Conservation (phyloP, 164 flowering plant species). For the Brasenia schreberi region DNA sequence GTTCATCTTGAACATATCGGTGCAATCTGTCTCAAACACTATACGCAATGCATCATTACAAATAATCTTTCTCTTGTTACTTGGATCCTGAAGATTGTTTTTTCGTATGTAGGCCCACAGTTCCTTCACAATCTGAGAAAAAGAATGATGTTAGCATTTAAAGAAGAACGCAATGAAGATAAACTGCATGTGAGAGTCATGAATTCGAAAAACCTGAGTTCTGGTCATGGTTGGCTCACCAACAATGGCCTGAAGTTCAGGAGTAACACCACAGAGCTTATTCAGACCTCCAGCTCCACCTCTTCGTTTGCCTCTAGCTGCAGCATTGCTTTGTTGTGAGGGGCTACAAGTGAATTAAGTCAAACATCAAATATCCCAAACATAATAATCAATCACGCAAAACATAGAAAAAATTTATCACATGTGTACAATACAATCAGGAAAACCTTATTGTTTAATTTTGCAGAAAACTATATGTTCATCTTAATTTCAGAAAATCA, state of each 20-base stretch:
- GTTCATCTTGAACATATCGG: conserved; percentile 93
- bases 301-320: conserved; percentile 57
- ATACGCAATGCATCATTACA: conserved; percentile 79
- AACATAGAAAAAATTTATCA: neutral
- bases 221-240: conserved; percentile 79
- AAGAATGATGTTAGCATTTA: neutral
- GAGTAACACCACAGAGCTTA: conserved; percentile 89
- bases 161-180: neutral
- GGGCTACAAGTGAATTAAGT: neutral
- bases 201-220: conserved; percentile 50
- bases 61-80: conserved; percentile 89
- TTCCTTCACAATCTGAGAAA: conserved; percentile 82
- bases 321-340: conserved; percentile 27
- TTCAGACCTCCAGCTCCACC: conserved; percentile 94
- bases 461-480: too few species aligned
- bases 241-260: conserved; percentile 80
- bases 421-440: too few species aligned
- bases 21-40: conserved; percentile 87
- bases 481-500: too few species aligned
- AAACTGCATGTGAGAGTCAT: neutral
- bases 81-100: conserved; percentile 91
- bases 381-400: neutral
- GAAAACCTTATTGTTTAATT: too few species aligned
- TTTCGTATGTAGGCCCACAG: conserved; percentile 94
- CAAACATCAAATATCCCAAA: neutral